phyloP scores from a whole-genome alignment of 768 basidiomycete species.

The Termitomyces titanicus region DNA sequence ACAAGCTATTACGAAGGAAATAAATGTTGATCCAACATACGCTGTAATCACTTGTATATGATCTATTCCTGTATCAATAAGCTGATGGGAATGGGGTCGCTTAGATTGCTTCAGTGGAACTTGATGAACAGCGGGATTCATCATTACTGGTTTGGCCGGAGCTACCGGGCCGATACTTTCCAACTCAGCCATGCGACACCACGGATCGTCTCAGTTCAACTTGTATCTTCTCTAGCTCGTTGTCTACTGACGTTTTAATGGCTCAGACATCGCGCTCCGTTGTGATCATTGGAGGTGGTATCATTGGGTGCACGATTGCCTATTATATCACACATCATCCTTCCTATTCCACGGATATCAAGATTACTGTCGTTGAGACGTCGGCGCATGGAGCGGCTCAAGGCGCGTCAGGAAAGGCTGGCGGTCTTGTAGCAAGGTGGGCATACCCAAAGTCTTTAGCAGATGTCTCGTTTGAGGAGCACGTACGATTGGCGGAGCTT shows the following conservation, averaged over 20 bases:
- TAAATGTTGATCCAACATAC: background rate
- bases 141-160: background rate
- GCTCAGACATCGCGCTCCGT: constrained; percentile 35
- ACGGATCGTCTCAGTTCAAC: background rate
- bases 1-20: background rate
- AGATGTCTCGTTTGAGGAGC: constrained; percentile 69
- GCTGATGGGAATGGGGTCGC: background rate
- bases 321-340: constrained; percentile 72
- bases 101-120: too few species aligned
- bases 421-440: constrained; percentile 84
- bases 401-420: constrained; percentile 82
- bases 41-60: background rate
- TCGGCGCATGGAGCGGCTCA: constrained; percentile 65
- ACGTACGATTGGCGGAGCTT: constrained; percentile 65
- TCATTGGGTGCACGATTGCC: constrained; percentile 81
- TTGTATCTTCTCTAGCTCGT: background rate
- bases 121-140: too few species aligned
- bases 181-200: background rate
- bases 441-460: constrained; percentile 73
- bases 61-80: background rate
- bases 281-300: constrained; percentile 81
- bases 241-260: background rate
- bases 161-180: background rate
- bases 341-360: constrained; percentile 34
- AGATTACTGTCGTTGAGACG: constrained; percentile 68